Evolutionary conservation across 75 land plant genomes (phyloP).

Genomic region (Cryptomeria japonica): DNA sequence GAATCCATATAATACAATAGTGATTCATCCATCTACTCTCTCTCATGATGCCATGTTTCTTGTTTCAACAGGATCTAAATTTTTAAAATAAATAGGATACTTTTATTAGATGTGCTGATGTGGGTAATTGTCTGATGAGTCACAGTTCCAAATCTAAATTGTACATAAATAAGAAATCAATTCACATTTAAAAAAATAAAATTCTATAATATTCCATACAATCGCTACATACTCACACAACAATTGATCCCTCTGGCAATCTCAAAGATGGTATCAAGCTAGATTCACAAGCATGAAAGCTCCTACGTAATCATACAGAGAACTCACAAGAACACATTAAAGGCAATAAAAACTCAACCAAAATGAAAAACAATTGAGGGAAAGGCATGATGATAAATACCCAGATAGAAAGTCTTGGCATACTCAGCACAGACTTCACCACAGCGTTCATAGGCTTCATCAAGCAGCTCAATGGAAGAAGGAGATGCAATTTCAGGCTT

Average conservation of each 20-base stretch:
- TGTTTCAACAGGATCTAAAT: no score
- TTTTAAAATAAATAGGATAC: no score
- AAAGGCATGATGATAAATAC: conserved; percentile 32
- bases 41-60: no score
- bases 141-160: no score
- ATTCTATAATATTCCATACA: no score
- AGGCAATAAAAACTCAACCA: neutral
- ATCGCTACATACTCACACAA: no score
- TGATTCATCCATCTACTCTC: neutral
- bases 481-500: conserved; percentile 35
- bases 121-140: no score
- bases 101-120: no score
- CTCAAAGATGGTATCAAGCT: neutral
- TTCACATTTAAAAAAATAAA: no score
- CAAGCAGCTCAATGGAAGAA: conserved; percentile 37
- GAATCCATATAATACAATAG: neutral
- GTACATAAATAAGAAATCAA: no score
- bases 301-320: neutral
- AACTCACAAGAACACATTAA: neutral
- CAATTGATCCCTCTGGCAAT: no score
- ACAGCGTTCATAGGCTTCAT: conserved; percentile 82
- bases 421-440: conserved; percentile 96
- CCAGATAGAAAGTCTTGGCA: conserved; percentile 94
- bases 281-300: neutral
- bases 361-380: neutral